Evolutionary conservation across 768 basidiomycete genomes (phyloP).

Genomic region (Termitomyces sp.): DNA sequence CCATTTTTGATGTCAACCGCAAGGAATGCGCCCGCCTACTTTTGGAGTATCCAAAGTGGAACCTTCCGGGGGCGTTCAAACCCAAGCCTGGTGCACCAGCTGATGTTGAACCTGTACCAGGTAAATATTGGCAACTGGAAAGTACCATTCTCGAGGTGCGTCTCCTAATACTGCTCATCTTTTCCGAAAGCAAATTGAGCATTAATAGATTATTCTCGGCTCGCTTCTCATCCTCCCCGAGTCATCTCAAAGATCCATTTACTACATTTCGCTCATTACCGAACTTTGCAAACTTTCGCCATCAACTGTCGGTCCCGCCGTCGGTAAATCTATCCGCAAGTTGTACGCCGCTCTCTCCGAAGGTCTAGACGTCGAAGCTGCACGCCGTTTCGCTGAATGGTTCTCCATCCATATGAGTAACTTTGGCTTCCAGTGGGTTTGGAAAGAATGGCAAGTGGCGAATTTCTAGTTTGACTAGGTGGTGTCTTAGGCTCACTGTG

Average conservation of each 20-base stretch:
- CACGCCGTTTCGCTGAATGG: conserved; percentile 88
- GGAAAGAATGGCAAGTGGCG: conserved; percentile 89
- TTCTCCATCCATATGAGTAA: conserved; percentile 96
- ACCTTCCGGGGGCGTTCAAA: conserved; percentile 78
- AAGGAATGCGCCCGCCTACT: conserved; percentile 90
- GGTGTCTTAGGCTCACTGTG: neutral
- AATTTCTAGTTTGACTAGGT: neutral
- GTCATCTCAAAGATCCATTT: conserved; percentile 70
- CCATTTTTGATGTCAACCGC: conserved; percentile 93
- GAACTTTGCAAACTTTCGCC: conserved; percentile 96
- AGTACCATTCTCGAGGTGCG: conserved; percentile 81
- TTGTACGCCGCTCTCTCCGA: conserved; percentile 76
- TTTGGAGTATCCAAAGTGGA: conserved; percentile 84
- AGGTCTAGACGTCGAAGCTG: conserved; percentile 81
- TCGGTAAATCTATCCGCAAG: conserved; percentile 91
- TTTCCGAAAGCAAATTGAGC: neutral
- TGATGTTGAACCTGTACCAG: conserved; percentile 43
- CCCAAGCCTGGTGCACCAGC: conserved; percentile 59
- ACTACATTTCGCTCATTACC: conserved; percentile 84
- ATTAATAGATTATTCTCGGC: conserved; percentile 63
- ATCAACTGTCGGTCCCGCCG: conserved; percentile 87
- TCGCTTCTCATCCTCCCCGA: conserved; percentile 74
- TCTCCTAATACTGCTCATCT: neutral
- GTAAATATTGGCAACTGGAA: conserved; percentile 84
- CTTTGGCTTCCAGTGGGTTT: conserved; percentile 97